Evolutionary conservation across 2,329 filamentous ascomycete species (phyloP).

Genomic region (Penicillium freii): DNA sequence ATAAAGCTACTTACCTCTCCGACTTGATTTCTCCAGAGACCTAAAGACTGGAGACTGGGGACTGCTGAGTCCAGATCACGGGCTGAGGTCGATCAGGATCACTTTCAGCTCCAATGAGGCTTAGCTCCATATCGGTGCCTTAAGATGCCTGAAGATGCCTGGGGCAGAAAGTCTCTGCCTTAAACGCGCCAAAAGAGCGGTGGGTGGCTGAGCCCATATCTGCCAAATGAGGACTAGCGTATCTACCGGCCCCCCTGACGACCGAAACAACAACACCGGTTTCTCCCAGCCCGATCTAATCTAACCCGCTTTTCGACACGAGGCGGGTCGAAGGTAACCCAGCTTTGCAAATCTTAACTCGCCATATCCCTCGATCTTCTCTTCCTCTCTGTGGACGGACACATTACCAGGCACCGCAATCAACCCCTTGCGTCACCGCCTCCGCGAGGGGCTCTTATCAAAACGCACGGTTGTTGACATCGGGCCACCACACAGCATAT

Average conservation of each 20-base stretch:
- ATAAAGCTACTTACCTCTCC: slow-evolving; percentile 6
- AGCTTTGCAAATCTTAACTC: slow-evolving; percentile 5
- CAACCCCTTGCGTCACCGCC: slow-evolving; percentile 38
- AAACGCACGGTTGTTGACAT: slow-evolving; percentile 18
- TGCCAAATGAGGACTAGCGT: slow-evolving; percentile 11
- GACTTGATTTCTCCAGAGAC: slow-evolving; percentile 4
- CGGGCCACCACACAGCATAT: slow-evolving; percentile 19
- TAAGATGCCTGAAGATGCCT: background rate
- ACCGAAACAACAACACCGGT: slow-evolving; percentile 25
- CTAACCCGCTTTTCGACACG: slow-evolving; percentile 21
- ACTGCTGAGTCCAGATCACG: slow-evolving; percentile 21
- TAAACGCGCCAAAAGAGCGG: slow-evolving; percentile 8
- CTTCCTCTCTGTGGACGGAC: slow-evolving; percentile 16
- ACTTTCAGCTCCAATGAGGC: slow-evolving; percentile 9
- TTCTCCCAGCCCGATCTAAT: slow-evolving; percentile 23
- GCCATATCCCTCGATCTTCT: slow-evolving; percentile 1
- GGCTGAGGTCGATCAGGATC: slow-evolving; percentile 14
- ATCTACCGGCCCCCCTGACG: slow-evolving; percentile 20
- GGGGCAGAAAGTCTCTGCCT: background rate
- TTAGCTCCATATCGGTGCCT: background rate
- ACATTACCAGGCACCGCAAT: slow-evolving; percentile 19
- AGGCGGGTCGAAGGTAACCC: slow-evolving; percentile 10
- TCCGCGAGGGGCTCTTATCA: slow-evolving; percentile 34
- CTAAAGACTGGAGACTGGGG: slow-evolving; percentile 14
- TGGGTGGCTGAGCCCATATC: slow-evolving; percentile 7